Percentiles rank a stretch among this genome's conserved stretches.
These are phyloP conservation scores for Sclerotinia trifoliorum DNA, from an alignment of 2,329 filamentous ascomycete species.

Conservation along the genomic window DNA sequence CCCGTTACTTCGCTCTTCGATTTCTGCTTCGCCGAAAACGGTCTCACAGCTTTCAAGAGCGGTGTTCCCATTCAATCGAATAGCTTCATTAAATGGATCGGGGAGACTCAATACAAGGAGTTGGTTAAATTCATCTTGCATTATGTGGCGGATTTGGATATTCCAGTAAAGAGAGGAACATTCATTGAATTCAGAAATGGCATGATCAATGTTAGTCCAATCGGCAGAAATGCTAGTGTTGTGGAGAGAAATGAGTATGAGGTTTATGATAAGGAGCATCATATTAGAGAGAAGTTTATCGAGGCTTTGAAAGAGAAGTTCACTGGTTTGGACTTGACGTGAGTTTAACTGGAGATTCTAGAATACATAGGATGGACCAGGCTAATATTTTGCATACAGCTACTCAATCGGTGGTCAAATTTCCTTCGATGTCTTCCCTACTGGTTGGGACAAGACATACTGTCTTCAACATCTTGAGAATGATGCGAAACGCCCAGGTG, in stretches of 20 bases:
- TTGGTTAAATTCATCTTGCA: constrained; percentile 73
- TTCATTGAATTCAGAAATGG: constrained; percentile 89
- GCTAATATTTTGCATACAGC: constrained; percentile 44
- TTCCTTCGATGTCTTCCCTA: constrained; percentile 96
- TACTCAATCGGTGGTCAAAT: constrained; percentile 97
- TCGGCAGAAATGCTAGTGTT: constrained; percentile 80
- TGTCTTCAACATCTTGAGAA: constrained; percentile 83
- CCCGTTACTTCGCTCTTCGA: constrained; percentile 86
- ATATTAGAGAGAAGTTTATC: constrained; percentile 75
- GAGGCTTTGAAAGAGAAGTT: constrained; percentile 76
- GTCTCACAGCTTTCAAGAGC: constrained; percentile 83
- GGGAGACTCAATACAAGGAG: constrained; percentile 78
- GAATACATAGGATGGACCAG: neutral
- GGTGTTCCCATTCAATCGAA: constrained; percentile 72
- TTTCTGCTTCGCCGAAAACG: constrained; percentile 97
- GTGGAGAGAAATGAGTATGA: constrained; percentile 82
- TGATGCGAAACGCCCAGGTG: constrained; percentile 68
- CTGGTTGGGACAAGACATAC: constrained; percentile 98
- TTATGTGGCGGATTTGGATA: constrained; percentile 80
- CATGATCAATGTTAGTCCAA: constrained; percentile 83
- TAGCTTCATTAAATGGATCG: constrained; percentile 89
- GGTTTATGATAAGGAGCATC: constrained; percentile 73
- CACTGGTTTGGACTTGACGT: constrained; percentile 80
- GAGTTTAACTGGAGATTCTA: constrained; percentile 43
- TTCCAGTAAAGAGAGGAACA: constrained; percentile 79